Conservation (phyloP, 768 basidiomycete genomes). For the Suillus occidentalis region DNA sequence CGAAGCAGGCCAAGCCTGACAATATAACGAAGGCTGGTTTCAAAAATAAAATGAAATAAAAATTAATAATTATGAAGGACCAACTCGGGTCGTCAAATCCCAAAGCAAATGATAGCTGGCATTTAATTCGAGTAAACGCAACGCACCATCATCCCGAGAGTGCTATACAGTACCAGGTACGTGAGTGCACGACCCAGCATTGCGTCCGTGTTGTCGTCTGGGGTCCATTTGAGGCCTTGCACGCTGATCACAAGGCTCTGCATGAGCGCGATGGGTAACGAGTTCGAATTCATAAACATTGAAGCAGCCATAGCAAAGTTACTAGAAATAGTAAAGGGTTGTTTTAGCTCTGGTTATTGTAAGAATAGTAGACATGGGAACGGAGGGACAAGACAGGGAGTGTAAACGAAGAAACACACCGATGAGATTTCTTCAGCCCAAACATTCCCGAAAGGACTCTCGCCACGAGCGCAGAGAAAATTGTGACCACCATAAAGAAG, state of each 20-base stretch:
- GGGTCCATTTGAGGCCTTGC: conserved; percentile 76
- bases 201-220: conserved; percentile 76
- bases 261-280: conserved; percentile 93
- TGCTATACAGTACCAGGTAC: conserved; percentile 90
- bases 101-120: background rate
- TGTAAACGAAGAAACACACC: conserved; percentile 41
- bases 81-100: background rate
- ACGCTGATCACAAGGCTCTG: conserved; percentile 86
- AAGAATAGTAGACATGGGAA: background rate
- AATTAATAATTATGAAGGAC: background rate
- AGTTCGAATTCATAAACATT: conserved; percentile 95
- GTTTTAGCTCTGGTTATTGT: background rate
- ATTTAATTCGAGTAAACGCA: background rate
- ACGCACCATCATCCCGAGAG: conserved; percentile 92
- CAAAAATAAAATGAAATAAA: background rate
- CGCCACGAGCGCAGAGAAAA: conserved; percentile 68
- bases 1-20: background rate
- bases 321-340: conserved; percentile 34
- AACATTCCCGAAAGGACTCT: conserved; percentile 61
- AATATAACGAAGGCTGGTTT: background rate
- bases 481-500: conserved; percentile 79
- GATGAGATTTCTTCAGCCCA: conserved; percentile 72
- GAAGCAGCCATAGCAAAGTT: conserved; percentile 78
- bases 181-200: conserved; percentile 92
- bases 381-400: background rate